Percentiles rank a stretch among this genome's conserved stretches.
phyloP scores from a whole-genome alignment of 306 rosid species.

The Parietaria judaica region DNA sequence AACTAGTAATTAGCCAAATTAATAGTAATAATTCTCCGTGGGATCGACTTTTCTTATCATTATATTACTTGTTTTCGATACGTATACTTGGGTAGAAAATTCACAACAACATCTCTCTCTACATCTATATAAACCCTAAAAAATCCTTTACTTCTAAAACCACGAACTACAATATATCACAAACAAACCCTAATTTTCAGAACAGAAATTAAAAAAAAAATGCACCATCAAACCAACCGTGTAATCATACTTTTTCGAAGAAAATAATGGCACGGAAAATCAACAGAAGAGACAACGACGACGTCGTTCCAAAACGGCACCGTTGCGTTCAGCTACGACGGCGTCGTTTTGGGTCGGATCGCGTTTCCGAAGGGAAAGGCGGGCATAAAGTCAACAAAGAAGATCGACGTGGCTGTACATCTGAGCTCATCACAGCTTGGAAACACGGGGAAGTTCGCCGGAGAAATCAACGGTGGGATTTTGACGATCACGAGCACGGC shows the following conservation, averaged over 20 bases:
- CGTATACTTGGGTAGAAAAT: too few species aligned
- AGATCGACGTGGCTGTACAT: slow-evolving; percentile 12
- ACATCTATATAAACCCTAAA: too few species aligned
- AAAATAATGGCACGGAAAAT: background rate
- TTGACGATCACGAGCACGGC: slow-evolving; percentile 18
- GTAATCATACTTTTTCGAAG: background rate
- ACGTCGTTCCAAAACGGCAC: slow-evolving; percentile 13
- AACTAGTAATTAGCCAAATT: too few species aligned
- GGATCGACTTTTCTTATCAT: too few species aligned
- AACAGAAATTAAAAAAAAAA: too few species aligned
- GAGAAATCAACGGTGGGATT: slow-evolving; percentile 12
- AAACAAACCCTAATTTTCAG: too few species aligned
- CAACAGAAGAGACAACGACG: background rate
- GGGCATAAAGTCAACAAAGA: slow-evolving; percentile 15
- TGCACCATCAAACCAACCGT: background rate
- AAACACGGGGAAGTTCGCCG: slow-evolving; percentile 4
- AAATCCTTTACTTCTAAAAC: too few species aligned
- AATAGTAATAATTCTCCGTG: too few species aligned
- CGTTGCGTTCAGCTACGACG: slow-evolving; percentile 14
- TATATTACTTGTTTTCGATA: too few species aligned
- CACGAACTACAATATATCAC: too few species aligned
- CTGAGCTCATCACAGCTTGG: slow-evolving; percentile 11
- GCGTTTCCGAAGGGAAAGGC: slow-evolving; percentile 18
- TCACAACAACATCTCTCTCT: too few species aligned
- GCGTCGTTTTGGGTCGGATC: slow-evolving; percentile 3